phyloP scores from a whole-genome alignment of 345 rosid species.

The Brassica carinata region DNA sequence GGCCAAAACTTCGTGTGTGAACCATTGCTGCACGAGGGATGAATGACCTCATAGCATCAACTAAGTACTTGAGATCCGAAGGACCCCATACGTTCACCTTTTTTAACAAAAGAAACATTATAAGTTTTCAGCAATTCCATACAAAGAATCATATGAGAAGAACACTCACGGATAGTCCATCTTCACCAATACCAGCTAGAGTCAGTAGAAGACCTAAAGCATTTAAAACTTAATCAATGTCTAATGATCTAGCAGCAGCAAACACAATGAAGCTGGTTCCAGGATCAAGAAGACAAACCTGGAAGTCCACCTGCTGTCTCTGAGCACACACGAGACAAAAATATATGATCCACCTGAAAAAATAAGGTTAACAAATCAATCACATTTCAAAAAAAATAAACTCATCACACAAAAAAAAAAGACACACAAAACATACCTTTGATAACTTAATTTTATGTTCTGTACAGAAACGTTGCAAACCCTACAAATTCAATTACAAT shows the following conservation, averaged over 20 bases:
- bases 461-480: conserved; percentile 89
- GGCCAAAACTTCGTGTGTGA: conserved; percentile 86
- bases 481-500: conserved; percentile 48
- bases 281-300: conserved; percentile 52
- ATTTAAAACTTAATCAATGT: conserved; percentile 9
- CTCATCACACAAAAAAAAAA: neutral
- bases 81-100: conserved; percentile 99
- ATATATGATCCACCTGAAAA: conserved; percentile 90
- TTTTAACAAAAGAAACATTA: conserved; percentile 24
- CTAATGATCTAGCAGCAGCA: conserved; percentile 10
- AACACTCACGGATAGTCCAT: conserved; percentile 89
- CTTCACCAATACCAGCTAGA: conserved; percentile 90
- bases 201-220: conserved; percentile 82
- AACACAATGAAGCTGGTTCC: neutral
- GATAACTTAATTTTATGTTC: conserved; percentile 94
- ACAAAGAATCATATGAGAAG: conserved; percentile 33
- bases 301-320: conserved; percentile 98
- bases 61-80: conserved; percentile 86
- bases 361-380: conserved; percentile 26
- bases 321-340: conserved; percentile 95
- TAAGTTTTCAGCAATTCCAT: conserved; percentile 15
- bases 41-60: conserved; percentile 94
- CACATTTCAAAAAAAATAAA: conserved; percentile 6
- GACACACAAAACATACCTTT: conserved; percentile 54
- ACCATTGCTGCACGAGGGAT: conserved; percentile 98